These are phyloP conservation scores for Oryza longistaminata DNA, from an alignment of 176 grass and related monocot genomes.

Conservation along the genomic window DNA sequence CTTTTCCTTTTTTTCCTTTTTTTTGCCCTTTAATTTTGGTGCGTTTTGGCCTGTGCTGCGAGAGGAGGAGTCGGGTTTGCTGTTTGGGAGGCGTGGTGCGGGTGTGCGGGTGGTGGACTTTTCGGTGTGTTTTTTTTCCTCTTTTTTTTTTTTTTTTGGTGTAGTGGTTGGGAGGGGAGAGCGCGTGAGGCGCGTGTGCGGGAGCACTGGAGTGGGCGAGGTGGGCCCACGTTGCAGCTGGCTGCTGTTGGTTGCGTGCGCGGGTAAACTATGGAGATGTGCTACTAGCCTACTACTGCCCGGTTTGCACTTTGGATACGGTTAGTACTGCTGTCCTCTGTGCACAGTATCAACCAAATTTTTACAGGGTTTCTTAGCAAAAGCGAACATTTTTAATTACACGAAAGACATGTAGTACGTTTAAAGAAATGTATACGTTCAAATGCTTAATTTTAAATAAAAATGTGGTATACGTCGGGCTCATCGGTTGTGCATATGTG, in stretches of 20 bases:
- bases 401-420: no score
- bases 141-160: neutral
- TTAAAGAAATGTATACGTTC: no score
- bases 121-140: conserved; percentile 11
- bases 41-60: conserved; percentile 7
- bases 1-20: neutral
- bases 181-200: conserved; percentile 31
- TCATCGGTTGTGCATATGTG: no score
- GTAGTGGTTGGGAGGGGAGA: neutral
- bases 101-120: conserved; percentile 41
- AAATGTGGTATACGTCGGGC: no score
- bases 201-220: no score
- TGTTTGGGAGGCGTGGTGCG: conserved; percentile 42
- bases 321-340: no score
- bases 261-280: neutral
- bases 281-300: no score
- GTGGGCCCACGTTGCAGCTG: neutral
- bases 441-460: no score
- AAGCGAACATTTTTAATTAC: no score
- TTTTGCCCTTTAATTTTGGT: neutral
- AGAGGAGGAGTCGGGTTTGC: conserved; percentile 24
- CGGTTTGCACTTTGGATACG: no score
- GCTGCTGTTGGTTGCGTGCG: neutral
- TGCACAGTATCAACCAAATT: no score
- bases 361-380: no score